These are phyloP conservation scores for Saraca asoca DNA, from an alignment of 331 rosid species.

Conservation along the genomic window DNA sequence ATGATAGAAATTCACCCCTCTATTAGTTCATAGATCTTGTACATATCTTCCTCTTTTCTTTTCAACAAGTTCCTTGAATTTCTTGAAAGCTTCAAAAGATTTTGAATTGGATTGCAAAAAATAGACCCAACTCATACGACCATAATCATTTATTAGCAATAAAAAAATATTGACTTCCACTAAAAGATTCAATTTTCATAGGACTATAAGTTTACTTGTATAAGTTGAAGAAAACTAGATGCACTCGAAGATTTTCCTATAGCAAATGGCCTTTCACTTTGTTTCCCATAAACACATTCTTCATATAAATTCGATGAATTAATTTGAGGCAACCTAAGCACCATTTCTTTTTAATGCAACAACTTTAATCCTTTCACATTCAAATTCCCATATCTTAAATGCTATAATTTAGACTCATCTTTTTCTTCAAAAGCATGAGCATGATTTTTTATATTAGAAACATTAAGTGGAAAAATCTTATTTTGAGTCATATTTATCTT, in stretches of 20 bases:
- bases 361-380: neutral
- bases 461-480: no score
- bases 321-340: no score
- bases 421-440: neutral
- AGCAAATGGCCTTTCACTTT: neutral
- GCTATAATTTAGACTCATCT: neutral
- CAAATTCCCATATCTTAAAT: no score
- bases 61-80: neutral
- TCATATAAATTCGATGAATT: neutral
- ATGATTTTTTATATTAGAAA: neutral
- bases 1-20: no score
- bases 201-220: slow-evolving; percentile 14
- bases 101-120: slow-evolving; percentile 13
- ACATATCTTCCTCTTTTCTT: no score
- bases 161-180: neutral
- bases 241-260: no score
- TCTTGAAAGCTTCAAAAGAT: neutral
- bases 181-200: slow-evolving; percentile 1
- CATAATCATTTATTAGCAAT: neutral
- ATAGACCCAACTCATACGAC: neutral
- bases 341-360: no score
- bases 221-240: neutral
- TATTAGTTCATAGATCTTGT: no score
- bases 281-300: slow-evolving; percentile 3
- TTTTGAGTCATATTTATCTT: no score